Evolutionary conservation across 176 grass and related monocot genomes (phyloP).

Genomic region (Zoysia japonica): DNA sequence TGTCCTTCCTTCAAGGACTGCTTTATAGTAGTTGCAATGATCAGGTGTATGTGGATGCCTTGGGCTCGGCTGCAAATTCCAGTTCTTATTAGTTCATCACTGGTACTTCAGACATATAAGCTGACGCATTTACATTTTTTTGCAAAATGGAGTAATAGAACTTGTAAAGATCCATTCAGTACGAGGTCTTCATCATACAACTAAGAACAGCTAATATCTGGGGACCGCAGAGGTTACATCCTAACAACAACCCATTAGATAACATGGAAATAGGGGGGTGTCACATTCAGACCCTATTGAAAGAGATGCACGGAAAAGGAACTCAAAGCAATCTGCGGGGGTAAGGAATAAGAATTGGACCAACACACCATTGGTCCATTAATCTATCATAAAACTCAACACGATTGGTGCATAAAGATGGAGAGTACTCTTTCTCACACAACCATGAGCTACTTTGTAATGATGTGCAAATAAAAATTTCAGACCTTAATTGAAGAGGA

Average conservation of each 20-base stretch:
- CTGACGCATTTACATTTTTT: neutral
- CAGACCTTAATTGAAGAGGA: neutral
- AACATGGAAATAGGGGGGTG: constrained; percentile 31
- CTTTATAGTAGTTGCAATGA: constrained; percentile 55
- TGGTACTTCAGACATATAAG: neutral
- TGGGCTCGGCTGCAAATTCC: constrained; percentile 57
- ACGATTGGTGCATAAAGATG: constrained; percentile 4
- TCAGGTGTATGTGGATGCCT: constrained; percentile 55
- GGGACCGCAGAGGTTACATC: constrained; percentile 35
- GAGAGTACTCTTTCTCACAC: neutral
- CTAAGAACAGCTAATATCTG: constrained; percentile 25
- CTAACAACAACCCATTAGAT: constrained; percentile 25
- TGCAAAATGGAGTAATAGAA: constrained; percentile 19
- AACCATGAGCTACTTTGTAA: neutral
- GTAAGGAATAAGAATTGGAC: constrained; percentile 30
- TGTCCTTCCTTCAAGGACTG: constrained; percentile 47
- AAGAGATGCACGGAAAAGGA: constrained; percentile 21
- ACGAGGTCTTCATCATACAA: constrained; percentile 11
- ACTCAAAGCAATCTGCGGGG: constrained; percentile 20
- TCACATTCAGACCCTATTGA: constrained; percentile 43
- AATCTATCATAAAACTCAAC: constrained; percentile 29
- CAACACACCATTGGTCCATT: neutral
- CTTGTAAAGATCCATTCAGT: neutral
- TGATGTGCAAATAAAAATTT: neutral
- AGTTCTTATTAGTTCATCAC: constrained; percentile 19